phyloP scores from a whole-genome alignment of 2,329 filamentous ascomycete genomes.

The Aspergillus fumigatiaffinis region DNA sequence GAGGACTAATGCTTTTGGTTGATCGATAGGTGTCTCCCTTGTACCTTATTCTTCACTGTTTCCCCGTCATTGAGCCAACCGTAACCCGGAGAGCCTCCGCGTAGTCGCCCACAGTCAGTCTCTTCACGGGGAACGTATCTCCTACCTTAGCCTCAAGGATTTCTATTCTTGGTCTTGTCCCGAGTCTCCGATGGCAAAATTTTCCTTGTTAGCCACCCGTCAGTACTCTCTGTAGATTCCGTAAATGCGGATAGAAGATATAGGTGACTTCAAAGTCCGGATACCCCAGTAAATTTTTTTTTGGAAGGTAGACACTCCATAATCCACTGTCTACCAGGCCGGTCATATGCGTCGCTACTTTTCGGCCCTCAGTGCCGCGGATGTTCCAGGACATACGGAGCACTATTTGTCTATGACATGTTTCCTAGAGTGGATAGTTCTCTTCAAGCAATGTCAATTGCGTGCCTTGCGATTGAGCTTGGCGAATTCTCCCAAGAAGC shows the following conservation, averaged over 20 bases:
- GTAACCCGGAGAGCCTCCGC: conserved; percentile 13
- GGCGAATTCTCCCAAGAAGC: not conserved
- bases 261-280: not conserved
- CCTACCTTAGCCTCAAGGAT: conserved; percentile 5
- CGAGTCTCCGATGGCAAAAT: conserved; percentile 28
- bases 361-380: not conserved
- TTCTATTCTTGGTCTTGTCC: conserved; percentile 14
- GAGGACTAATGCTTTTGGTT: too few relatives aligned
- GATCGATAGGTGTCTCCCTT: not conserved
- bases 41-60: not conserved
- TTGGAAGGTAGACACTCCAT: too few relatives aligned
- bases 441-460: not conserved
- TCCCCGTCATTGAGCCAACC: not conserved
- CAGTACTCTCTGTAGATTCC: not conserved
- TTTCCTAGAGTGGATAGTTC: not conserved
- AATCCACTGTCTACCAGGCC: too few relatives aligned
- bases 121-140: conserved; percentile 23
- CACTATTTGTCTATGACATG: not conserved
- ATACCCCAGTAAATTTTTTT: too few relatives aligned
- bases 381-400: not conserved
- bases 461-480: not conserved
- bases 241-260: not conserved
- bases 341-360: too few relatives aligned
- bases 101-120: conserved; percentile 13
- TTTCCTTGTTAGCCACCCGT: not conserved